A percentile compares a stretch with the other conserved stretches of the same genome.
Conservation (phyloP, 2,329 filamentous ascomycete genomes). For the Talaromyces sp. region DNA sequence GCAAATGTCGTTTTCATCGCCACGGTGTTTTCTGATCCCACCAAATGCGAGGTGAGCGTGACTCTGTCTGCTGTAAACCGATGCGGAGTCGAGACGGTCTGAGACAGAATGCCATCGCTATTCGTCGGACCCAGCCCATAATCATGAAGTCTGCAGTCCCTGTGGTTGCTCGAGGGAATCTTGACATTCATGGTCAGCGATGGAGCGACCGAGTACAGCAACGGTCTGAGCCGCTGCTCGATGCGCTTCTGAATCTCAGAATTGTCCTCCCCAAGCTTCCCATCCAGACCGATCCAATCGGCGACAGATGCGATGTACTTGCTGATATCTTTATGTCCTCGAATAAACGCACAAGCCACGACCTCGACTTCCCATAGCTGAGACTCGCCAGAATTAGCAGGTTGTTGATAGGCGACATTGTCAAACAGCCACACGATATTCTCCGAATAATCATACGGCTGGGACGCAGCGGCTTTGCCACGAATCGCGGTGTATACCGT, state of each 20-base stretch:
- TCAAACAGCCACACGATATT: slow-evolving; percentile 87
- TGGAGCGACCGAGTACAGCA: slow-evolving; percentile 70
- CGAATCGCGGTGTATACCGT: slow-evolving; percentile 20
- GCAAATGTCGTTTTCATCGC: slow-evolving; percentile 69
- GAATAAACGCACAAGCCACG: slow-evolving; percentile 73
- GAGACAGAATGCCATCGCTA: slow-evolving; percentile 65
- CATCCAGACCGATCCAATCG: slow-evolving; percentile 62
- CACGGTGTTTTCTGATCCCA: slow-evolving; percentile 30
- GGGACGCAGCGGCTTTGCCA: slow-evolving; percentile 53
- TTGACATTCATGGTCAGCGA: slow-evolving; percentile 61
- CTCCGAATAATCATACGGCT: slow-evolving; percentile 43
- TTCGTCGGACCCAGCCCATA: slow-evolving; percentile 65
- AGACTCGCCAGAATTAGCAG: slow-evolving; percentile 24
- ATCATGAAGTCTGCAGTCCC: slow-evolving; percentile 26
- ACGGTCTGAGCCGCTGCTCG: slow-evolving; percentile 54
- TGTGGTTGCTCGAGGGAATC: slow-evolving; percentile 33
- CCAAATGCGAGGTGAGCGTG: slow-evolving; percentile 28
- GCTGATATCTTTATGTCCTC: slow-evolving; percentile 62
- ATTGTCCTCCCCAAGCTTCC: slow-evolving; percentile 41
- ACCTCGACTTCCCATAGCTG: slow-evolving; percentile 73
- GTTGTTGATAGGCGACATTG: slow-evolving; percentile 69
- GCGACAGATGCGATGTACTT: slow-evolving; percentile 67
- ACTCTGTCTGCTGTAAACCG: slow-evolving; percentile 45
- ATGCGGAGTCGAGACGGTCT: slow-evolving; percentile 47
- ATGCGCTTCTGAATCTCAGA: slow-evolving; percentile 60